phyloP scores from a whole-genome alignment of 78 protist genomes.

The Cavenderia fasciculata region DNA sequence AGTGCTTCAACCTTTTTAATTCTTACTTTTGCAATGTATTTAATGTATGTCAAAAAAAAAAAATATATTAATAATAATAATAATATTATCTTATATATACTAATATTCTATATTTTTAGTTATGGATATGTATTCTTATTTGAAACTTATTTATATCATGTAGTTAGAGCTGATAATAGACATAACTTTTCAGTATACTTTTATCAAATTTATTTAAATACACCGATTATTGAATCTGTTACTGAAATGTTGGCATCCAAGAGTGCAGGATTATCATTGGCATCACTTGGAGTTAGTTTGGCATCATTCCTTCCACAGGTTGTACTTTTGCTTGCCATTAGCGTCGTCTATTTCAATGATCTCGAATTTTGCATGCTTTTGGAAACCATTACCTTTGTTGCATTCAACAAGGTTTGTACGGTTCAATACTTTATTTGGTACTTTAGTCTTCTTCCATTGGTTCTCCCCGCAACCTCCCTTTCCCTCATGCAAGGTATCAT shows the following conservation, averaged over 20 bases:
- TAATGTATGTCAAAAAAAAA: constrained; percentile 51
- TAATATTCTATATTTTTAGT: not conserved
- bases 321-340: constrained; percentile 25
- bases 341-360: constrained; percentile 46
- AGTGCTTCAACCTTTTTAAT: constrained; percentile 64
- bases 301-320: constrained; percentile 69
- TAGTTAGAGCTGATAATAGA: constrained; percentile 77
- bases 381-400: constrained; percentile 92
- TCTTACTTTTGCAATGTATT: constrained; percentile 68
- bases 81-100: not conserved
- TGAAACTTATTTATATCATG: constrained; percentile 79
- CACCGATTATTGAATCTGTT: constrained; percentile 47
- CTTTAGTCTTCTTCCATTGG: constrained; percentile 87
- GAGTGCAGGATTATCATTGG: not conserved
- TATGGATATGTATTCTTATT: constrained; percentile 69
- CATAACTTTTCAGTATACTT: constrained; percentile 97
- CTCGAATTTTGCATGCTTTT: constrained; percentile 63
- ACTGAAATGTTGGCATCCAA: not conserved
- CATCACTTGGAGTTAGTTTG: constrained; percentile 38
- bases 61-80: not conserved
- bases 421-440: constrained; percentile 97
- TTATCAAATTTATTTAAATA: constrained; percentile 85
- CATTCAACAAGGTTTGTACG: constrained; percentile 96
- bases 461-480: constrained; percentile 64
- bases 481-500: not conserved